Percentiles rank a stretch among this genome's conserved stretches.
Evolutionary conservation across 768 basidiomycete species (phyloP).

Genomic region (Strobilomyces confusus): DNA sequence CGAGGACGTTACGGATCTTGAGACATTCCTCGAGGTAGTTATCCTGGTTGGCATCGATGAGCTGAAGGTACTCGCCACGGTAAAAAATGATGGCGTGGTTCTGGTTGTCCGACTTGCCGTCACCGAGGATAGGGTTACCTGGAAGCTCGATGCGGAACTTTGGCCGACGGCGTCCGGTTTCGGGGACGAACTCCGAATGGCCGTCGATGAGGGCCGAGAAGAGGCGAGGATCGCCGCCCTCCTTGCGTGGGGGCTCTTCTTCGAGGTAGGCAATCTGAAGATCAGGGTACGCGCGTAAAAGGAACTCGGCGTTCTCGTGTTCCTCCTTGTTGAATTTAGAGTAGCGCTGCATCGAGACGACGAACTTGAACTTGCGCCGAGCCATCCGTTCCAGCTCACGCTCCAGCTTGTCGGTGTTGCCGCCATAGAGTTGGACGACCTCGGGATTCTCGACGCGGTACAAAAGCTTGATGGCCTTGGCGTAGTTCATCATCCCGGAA

Average conservation of each 20-base stretch:
- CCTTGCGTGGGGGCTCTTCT: conserved; percentile 90
- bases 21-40: conserved; percentile 99
- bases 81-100: conserved; percentile 99
- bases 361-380: conserved; percentile 97
- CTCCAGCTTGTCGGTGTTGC: conserved; percentile 95
- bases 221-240: conserved; percentile 91
- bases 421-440: conserved; percentile 94
- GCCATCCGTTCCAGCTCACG: conserved; percentile 97
- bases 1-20: conserved; percentile 97
- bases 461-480: conserved; percentile 98
- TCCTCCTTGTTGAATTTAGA: conserved; percentile 99
- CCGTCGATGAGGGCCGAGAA: conserved; percentile 98
- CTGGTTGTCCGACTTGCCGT: conserved; percentile 99
- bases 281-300: conserved; percentile 96
- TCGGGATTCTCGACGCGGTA: conserved; percentile 99
- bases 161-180: conserved; percentile 83
- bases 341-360: conserved; percentile 99
- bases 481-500: conserved; percentile 99
- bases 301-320: conserved; percentile 97
- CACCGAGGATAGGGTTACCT: conserved; percentile 97
- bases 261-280: conserved; percentile 98
- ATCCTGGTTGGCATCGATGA: conserved; percentile 99
- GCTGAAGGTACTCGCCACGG: conserved; percentile 97
- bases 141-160: conserved; percentile 99
- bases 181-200: conserved; percentile 91